Base-by-base conservation (phyloP, 2,329 filamentous ascomycete species). In the Talaromyces verruculosus region DNA sequence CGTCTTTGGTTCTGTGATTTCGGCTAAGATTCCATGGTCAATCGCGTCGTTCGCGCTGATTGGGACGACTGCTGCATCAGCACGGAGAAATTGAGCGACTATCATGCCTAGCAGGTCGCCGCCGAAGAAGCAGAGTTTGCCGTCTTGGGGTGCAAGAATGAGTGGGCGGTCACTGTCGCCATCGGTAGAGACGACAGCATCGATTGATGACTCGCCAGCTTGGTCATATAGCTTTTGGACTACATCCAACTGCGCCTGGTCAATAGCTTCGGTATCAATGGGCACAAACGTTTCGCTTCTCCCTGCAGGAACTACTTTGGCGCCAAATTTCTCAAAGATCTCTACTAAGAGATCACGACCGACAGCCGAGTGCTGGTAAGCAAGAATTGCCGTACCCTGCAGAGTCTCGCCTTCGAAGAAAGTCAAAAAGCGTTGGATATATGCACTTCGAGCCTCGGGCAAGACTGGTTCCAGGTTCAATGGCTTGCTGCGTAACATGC, bases 31-130 rank as follows among this genome's bases (percentile, higher is more conserved):
- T 39, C 74, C 74, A 30, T 71, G 70, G 63, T 76, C 74, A 55
- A 76, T 76, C 15, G 74, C 74, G 62, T 76, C 74, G 53, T 76
- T 76, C 59, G 69, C 72, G 68, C 73, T 75, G 65, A 76, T 75
- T 0, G 74, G 74, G 19, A 76, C 74, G n/a, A 76, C 73, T 10
- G 72, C 73, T 3, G 74, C 70, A 49, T 72, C 74, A 22, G 72
- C 68, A 45, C 67, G 68, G 4, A 76, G 69, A 61, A 72, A 76
- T n/a, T 73, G 72, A 0, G 72, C 74, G 49, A 75, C 73, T 30
- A 75, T 67, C 74, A 76, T 76, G 58, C 74, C 74, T 35, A 76
- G 64, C 10, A 74, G 65, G 60, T 76, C 74, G 25, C 74, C 74
- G 58, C 74, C 68, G 66, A 76, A 76, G 68, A 76, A 76, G 7